A percentile compares a stretch with the other conserved stretches of the same genome.
These are phyloP conservation scores for Alternaria arbusti DNA, from an alignment of 2,329 filamentous ascomycete genomes.

Conservation along the genomic window DNA sequence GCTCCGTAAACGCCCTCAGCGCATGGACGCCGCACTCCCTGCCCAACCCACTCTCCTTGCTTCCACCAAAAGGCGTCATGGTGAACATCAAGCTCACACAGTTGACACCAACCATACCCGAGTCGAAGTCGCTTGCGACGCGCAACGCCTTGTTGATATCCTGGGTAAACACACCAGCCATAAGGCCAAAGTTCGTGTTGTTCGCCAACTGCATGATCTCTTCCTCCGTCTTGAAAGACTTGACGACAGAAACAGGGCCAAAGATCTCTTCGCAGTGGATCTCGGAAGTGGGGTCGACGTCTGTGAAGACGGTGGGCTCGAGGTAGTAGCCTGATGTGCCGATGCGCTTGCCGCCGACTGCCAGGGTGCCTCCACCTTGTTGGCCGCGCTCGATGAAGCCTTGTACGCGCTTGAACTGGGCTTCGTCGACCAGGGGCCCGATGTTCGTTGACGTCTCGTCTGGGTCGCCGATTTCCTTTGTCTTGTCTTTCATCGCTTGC, in stretches of 20 bases:
- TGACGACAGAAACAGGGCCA: slow-evolving; percentile 45
- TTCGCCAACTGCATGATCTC: slow-evolving; percentile 49
- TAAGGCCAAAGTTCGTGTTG: slow-evolving; percentile 48
- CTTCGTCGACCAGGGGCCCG: slow-evolving; percentile 44
- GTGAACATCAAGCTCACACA: slow-evolving; percentile 46
- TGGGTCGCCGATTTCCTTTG: slow-evolving; percentile 41
- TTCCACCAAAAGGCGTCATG: slow-evolving; percentile 58
- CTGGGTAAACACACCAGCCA: slow-evolving; percentile 49
- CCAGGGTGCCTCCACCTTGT: slow-evolving; percentile 37
- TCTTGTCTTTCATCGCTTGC: slow-evolving; percentile 39
- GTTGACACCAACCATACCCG: slow-evolving; percentile 46
- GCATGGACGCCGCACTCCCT: slow-evolving; percentile 58
- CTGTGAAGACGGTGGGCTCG: slow-evolving; percentile 46
- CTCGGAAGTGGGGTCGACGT: slow-evolving; percentile 41
- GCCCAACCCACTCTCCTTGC: slow-evolving; percentile 59
- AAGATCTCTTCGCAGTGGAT: slow-evolving; percentile 50
- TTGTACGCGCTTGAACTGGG: slow-evolving; percentile 44
- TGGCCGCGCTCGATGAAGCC: slow-evolving; percentile 46
- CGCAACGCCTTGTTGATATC: slow-evolving; percentile 47
- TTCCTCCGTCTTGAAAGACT: slow-evolving; percentile 48
- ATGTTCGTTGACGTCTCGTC: slow-evolving; percentile 36
- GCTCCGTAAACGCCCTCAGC: slow-evolving; percentile 57
- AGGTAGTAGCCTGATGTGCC: slow-evolving; percentile 43
- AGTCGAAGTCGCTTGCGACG: slow-evolving; percentile 43
- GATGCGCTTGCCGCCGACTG: slow-evolving; percentile 42